Base-by-base conservation (phyloP, 768 basidiomycete genomes). In the Tulasnella sp. region DNA sequence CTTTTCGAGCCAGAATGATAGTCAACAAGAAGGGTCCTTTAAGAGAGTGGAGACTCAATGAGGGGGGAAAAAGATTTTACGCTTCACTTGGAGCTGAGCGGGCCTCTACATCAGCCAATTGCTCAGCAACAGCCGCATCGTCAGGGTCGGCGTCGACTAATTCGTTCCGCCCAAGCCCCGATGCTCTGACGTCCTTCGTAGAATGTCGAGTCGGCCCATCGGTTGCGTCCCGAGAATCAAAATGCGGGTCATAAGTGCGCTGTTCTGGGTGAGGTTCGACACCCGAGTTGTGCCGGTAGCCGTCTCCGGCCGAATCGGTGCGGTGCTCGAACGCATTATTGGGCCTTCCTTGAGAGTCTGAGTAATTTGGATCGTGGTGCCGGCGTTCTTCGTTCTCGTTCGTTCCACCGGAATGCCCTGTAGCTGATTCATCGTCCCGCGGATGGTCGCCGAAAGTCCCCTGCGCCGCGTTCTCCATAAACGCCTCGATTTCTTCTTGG, bases 401-500 rank as follows among this genome's bases (percentile, higher is more conserved):
- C 21, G 52, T 24, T n/a, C 52, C 52, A 24, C 52, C 52, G 0
- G 52, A 52, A 52, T 52, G 21, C 7, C n/a, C 52, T 24, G 62
- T 18, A 6, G 27, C 31, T 9, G 62, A 68, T 27, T 68, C 62
- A 27, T 24, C 31, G 18, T 36, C 62, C 16, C 16, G 34, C 1
- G 62, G 18, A 18, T 68, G 62, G 62, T 68, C 62, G 31, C 27
- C 62, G 16, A 27, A 27, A 44, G 1, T 24, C 8, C 38, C 58
- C 27, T 40, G 34, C 1, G 76, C 76, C 9, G 42, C 42, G 19
- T 52, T 71, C 24, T 79, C 78, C 71, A 79, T 79, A 42, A 79
- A 79, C 3, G 78, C 71, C 14, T 79, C 78, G 39, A 79, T 72
- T 19, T 79, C 78, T 36, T 44, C 78, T 56, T 79, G 78, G 71